Evolutionary conservation across 2,329 filamentous ascomycete genomes (phyloP).

Genomic region (Canariomyces notabilis): DNA sequence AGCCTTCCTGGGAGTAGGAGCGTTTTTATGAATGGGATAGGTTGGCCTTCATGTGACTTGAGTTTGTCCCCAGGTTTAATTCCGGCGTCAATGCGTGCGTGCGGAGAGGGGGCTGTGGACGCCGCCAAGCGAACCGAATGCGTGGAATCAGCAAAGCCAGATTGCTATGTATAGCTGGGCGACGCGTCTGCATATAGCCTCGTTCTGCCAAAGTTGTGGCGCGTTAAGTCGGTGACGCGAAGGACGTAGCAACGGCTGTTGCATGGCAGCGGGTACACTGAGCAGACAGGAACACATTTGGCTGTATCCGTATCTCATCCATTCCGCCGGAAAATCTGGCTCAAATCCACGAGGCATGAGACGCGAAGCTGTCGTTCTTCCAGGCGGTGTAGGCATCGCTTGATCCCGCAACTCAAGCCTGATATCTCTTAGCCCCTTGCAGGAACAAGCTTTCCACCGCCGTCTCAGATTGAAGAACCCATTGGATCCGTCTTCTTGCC

Average conservation of each 20-base stretch:
- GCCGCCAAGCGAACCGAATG: not conserved
- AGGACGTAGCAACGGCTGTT: not conserved
- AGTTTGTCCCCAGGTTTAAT: constrained; percentile 7
- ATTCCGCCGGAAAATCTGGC: no score
- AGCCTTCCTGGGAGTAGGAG: not conserved
- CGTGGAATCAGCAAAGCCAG: not conserved
- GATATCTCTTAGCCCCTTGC: no score
- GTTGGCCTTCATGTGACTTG: not conserved
- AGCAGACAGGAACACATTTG: not conserved
- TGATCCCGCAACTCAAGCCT: no score
- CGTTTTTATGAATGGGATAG: not conserved
- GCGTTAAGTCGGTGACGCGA: not conserved
- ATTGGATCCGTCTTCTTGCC: no score
- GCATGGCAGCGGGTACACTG: not conserved
- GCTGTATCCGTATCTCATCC: no score
- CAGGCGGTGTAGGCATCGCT: no score
- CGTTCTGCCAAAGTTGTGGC: not conserved
- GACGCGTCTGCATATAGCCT: not conserved
- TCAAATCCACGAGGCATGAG: no score
- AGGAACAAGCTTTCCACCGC: no score
- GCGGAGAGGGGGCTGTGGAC: not conserved
- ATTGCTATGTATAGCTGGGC: not conserved
- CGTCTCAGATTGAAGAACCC: no score
- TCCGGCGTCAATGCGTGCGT: constrained; percentile 14
- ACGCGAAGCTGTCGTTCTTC: no score